A percentile compares a stretch with the other conserved stretches of the same genome.
phyloP scores from a whole-genome alignment of 441 rosid species.

The Gossypium davidsonii region DNA sequence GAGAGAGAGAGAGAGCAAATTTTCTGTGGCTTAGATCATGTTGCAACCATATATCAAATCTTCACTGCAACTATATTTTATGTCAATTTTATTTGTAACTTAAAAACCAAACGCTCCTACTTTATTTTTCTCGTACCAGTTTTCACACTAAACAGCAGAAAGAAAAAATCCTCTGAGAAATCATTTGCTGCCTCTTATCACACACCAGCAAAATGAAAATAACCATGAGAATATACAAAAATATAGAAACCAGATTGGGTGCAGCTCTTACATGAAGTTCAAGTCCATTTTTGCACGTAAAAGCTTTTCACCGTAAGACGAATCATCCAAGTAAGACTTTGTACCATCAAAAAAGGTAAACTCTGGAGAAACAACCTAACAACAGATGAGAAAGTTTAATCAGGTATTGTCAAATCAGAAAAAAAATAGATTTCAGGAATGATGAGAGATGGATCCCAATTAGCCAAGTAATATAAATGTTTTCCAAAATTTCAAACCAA shows the following conservation, averaged over 20 bases:
- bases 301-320: conserved; percentile 82
- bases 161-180: background rate
- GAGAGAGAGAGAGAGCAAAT: background rate
- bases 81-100: background rate
- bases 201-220: conserved; percentile 3
- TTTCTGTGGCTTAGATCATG: background rate
- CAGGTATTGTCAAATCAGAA: background rate
- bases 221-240: background rate
- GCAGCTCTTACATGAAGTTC: conserved; percentile 81
- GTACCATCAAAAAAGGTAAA: conserved; percentile 96
- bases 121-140: background rate
- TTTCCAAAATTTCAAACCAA: background rate
- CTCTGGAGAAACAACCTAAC: conserved; percentile 92
- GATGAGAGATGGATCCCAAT: conserved; percentile 14
- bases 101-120: background rate
- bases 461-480: conserved; percentile 6
- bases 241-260: background rate
- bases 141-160: background rate
- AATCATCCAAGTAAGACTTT: conserved; percentile 81
- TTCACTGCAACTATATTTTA: background rate
- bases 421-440: background rate
- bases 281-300: conserved; percentile 92
- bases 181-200: background rate
- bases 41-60: background rate
- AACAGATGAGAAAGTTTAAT: conserved; percentile 16